Conservation (phyloP, 1,284 basidiomycete genomes). For the Neotropicomus parvogracilis region DNA sequence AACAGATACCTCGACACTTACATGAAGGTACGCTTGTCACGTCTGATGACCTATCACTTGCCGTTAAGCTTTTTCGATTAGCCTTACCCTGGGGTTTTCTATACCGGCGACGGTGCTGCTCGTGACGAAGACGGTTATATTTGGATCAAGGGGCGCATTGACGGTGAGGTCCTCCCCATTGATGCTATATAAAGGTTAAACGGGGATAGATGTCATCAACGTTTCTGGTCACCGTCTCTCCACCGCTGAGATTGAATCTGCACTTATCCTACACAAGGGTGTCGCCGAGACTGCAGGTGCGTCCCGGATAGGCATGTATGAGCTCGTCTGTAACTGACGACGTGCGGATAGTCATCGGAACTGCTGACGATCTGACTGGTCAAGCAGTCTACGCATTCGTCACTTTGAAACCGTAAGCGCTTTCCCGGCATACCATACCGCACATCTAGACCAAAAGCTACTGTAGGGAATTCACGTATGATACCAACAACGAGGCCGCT, state of each 20-base stretch:
- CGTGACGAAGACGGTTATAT: slow-evolving; percentile 95
- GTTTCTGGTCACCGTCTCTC: slow-evolving; percentile 96
- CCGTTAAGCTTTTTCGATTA: slow-evolving; percentile 22
- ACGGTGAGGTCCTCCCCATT: slow-evolving; percentile 59
- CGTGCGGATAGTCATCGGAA: slow-evolving; percentile 73
- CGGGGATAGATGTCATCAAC: slow-evolving; percentile 75
- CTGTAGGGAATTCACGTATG: slow-evolving; percentile 76
- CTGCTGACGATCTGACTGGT: slow-evolving; percentile 83
- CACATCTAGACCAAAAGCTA: not conserved
- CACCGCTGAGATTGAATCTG: slow-evolving; percentile 97
- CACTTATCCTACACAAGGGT: slow-evolving; percentile 89
- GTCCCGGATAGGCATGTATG: slow-evolving; percentile 16
- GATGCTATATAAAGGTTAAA: slow-evolving; percentile 2
- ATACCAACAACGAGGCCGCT: slow-evolving; percentile 62
- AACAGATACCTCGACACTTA: slow-evolving; percentile 91
- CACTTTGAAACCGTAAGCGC: slow-evolving; percentile 70
- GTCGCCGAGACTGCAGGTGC: slow-evolving; percentile 89
- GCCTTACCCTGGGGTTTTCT: slow-evolving; percentile 88
- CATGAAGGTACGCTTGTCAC: slow-evolving; percentile 58
- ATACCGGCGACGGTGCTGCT: slow-evolving; percentile 94
- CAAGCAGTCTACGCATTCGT: slow-evolving; percentile 87
- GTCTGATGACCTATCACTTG: not conserved
- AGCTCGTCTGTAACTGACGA: slow-evolving; percentile 1
- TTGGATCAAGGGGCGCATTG: slow-evolving; percentile 97
- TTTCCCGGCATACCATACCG: not conserved